Percentiles rank a stretch among this genome's conserved stretches.
Conservation (phyloP, 108 stramenopile genomes). For the Discostella stelligeroides region DNA sequence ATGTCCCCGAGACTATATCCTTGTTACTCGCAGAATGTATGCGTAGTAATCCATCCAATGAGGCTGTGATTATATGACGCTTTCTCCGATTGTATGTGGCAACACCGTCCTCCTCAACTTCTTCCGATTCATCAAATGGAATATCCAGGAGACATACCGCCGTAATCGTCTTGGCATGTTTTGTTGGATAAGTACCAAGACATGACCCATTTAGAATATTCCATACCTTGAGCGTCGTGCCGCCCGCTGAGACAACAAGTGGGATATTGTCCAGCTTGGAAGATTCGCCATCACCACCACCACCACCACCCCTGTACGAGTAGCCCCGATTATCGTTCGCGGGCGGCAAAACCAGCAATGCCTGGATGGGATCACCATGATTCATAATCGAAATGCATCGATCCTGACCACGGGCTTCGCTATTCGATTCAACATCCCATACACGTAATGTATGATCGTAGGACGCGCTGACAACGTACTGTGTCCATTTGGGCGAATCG, state of each 20-base stretch:
- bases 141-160: conserved; percentile 55
- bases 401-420: conserved; percentile 32
- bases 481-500: conserved; percentile 31
- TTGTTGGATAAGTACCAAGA: conserved; percentile 57
- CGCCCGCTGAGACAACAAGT: conserved; percentile 77
- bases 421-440: conserved; percentile 64
- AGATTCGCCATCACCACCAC: not conserved
- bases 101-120: conserved; percentile 41
- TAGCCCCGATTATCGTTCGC: conserved; percentile 28
- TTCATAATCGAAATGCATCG: conserved; percentile 68
- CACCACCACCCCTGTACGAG: not conserved
- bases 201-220: conserved; percentile 70
- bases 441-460: conserved; percentile 88
- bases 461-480: conserved; percentile 72
- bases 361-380: conserved; percentile 86
- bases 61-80: conserved; percentile 68
- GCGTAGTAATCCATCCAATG: conserved; percentile 75
- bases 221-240: conserved; percentile 83
- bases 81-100: conserved; percentile 6
- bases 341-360: conserved; percentile 60
- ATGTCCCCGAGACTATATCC: conserved; percentile 42
- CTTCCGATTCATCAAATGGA: conserved; percentile 27
- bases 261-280: conserved; percentile 49
- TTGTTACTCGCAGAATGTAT: conserved; percentile 60
- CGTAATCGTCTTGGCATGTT: conserved; percentile 87